A percentile compares a stretch with the other conserved stretches of the same genome.
Evolutionary conservation across 202 grass and related monocot species (phyloP).

Genomic region (Cymbopogon flexuosus): DNA sequence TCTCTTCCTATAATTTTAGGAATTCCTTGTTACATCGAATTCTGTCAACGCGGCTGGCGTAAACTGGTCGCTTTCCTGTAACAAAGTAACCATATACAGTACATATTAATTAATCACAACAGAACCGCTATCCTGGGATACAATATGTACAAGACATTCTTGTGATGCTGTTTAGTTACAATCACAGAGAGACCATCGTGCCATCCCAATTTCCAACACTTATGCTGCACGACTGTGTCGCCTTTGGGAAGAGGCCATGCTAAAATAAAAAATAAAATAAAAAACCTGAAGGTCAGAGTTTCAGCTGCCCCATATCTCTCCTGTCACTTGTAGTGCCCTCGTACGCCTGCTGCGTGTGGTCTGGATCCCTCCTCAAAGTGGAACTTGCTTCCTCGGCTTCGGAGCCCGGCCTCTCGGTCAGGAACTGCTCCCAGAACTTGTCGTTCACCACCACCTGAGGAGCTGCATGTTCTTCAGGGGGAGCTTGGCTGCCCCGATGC

Average conservation of each 20-base stretch:
- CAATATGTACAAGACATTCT: neutral
- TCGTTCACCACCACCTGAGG: slow-evolving; percentile 60
- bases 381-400: slow-evolving; percentile 66
- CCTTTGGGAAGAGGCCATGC: neutral
- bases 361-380: slow-evolving; percentile 31
- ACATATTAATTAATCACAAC: neutral
- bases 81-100: no score
- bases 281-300: slow-evolving; percentile 37
- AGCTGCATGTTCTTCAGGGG: slow-evolving; percentile 34
- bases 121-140: neutral
- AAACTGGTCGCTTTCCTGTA: no score
- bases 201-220: neutral
- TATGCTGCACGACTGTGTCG: neutral
- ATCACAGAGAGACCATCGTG: neutral
- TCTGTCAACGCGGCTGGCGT: no score
- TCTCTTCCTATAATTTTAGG: no score
- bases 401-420: slow-evolving; percentile 62
- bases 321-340: slow-evolving; percentile 9
- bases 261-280: neutral
- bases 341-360: slow-evolving; percentile 23
- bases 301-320: slow-evolving; percentile 51
- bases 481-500: neutral
- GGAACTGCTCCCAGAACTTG: slow-evolving; percentile 94
- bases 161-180: neutral
- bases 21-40: no score